Evolutionary conservation across 805 yeast species (phyloP).

Genomic region (Starmerella stellata): DNA sequence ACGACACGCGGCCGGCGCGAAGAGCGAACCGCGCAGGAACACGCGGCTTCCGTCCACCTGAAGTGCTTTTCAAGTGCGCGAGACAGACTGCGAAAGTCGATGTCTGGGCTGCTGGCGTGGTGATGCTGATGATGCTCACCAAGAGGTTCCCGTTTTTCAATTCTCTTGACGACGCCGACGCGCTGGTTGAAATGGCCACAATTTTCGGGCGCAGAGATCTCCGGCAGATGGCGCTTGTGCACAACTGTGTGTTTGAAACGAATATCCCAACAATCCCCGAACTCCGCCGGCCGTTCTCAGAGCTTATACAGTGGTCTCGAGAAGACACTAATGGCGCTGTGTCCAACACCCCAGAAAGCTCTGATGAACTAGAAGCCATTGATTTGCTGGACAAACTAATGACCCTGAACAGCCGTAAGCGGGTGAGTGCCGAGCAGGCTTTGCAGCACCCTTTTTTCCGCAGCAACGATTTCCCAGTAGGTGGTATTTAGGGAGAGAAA

Average conservation of each 20-base stretch:
- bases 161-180: conserved; percentile 85
- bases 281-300: conserved; percentile 25
- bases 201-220: conserved; percentile 61
- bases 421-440: conserved; percentile 53
- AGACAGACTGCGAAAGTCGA: conserved; percentile 70
- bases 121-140: conserved; percentile 56
- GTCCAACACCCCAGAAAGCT: not conserved
- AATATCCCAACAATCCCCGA: conserved; percentile 36
- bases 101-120: conserved; percentile 86
- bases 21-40: conserved; percentile 96
- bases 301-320: conserved; percentile 26
- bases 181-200: conserved; percentile 63
- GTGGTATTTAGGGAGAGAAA: too few relatives aligned
- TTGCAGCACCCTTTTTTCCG: conserved; percentile 41
- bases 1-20: conserved; percentile 72
- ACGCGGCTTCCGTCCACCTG: conserved; percentile 88
- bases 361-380: conserved; percentile 18
- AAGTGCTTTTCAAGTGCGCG: conserved; percentile 70
- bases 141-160: conserved; percentile 85
- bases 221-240: conserved; percentile 61
- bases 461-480: not conserved
- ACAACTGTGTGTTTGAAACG: conserved; percentile 74
- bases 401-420: conserved; percentile 45
- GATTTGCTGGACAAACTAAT: conserved; percentile 36
- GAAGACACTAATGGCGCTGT: not conserved